Conservation (phyloP, 176 grass and related monocot genomes). For the Tuctoria greenei region DNA sequence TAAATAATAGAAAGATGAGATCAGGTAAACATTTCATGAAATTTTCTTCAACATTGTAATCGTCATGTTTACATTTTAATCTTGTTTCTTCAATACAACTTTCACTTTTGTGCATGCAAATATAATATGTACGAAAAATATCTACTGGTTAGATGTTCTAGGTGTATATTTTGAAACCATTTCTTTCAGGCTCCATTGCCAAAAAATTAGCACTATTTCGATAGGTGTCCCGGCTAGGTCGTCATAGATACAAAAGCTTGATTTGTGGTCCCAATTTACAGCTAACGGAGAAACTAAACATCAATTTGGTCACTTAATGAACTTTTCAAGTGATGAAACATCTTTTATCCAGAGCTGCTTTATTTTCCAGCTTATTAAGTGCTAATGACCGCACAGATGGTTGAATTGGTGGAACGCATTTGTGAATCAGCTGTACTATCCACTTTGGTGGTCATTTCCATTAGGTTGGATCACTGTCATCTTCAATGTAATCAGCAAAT, state of each 20-base stretch:
- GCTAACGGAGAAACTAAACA: background rate
- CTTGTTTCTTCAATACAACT: background rate
- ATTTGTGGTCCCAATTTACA: conserved; percentile 1
- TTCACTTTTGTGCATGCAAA: background rate
- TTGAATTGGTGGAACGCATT: conserved; percentile 14
- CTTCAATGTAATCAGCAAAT: background rate
- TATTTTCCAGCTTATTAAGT: background rate
- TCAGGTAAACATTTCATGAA: background rate
- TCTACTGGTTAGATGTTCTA: no score
- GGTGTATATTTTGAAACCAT: background rate
- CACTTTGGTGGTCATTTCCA: background rate
- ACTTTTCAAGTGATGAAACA: conserved; percentile 13
- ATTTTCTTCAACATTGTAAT: no score
- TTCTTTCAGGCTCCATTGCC: background rate
- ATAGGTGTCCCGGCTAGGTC: conserved; percentile 10
- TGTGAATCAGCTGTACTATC: background rate
- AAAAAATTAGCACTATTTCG: background rate
- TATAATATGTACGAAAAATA: background rate
- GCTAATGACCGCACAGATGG: background rate
- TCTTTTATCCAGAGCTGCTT: background rate
- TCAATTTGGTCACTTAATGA: background rate
- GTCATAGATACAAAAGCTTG: background rate
- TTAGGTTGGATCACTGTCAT: background rate
- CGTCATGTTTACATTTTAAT: background rate
- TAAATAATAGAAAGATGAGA: no score